Evolutionary conservation across 176 grass and related monocot species (phyloP), one percentile per base, ranked within the genome.

Genomic region (Poa annua): DNA sequence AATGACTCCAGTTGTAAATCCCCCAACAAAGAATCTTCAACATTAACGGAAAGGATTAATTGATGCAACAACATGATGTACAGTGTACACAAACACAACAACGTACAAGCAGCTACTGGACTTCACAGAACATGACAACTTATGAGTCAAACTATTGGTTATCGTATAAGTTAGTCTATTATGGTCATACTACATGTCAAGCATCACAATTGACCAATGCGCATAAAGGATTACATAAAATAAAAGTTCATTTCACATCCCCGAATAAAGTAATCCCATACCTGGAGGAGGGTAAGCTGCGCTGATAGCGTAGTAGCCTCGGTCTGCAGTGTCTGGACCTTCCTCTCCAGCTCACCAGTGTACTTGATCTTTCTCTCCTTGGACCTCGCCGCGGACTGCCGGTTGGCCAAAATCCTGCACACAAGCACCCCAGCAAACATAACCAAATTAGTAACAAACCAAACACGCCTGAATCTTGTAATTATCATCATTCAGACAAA

Each of bases 361-460:
- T 99, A 94, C 68, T 87, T 92, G 74, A 89, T 87, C 88, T 99
- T 99, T 91, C 93, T 94, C 74, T 99, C 97, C 87, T 99, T 99
- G 10, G 97, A 99, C 74, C 97, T 88, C 3, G 91, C 91, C 1
- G 97, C 97, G 0, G 93, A 99, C 81, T 92, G 97, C 61, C 97
- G 90, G 74, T 99, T 99, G 6, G 97, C 97, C 74, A 99, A 89
- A 87, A 99, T 96, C 89, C 97, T 99, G 42, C 12, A 83, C 54
- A 73, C 4, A 21, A 35, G 53, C 33, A 63, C 26, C 75, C 20
- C 7, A 78, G 39, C 45, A 70, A 74, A 21, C 21, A 86, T 17
- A 82, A 62, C 11, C 47, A 48, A 49, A 82, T 78, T 26, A 73
- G 44, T 73, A 25, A 64, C 52, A 52, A 34, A 6, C 25, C 60